These are phyloP conservation scores for Arachnopeziza araneosa DNA, from an alignment of 2,329 filamentous ascomycete genomes.

Conservation along the genomic window DNA sequence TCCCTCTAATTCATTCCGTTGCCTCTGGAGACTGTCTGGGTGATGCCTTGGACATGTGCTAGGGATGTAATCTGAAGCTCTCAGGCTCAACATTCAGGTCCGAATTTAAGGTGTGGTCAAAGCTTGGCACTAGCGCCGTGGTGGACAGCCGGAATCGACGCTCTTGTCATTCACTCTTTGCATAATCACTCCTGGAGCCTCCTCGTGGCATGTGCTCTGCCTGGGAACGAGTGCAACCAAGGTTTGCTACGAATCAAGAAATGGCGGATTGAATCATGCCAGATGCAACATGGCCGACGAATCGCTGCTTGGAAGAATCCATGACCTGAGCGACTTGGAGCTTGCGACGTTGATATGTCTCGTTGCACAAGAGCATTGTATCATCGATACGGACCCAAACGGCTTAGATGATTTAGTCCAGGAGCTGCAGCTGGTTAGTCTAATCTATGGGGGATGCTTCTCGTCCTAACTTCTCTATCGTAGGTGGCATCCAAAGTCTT, in stretches of 20 bases:
- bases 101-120: slow-evolving; percentile 24
- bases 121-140: slow-evolving; percentile 22
- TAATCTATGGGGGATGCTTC: not conserved
- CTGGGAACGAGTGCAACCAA: too few species aligned
- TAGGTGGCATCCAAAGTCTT: slow-evolving; percentile 68
- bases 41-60: slow-evolving; percentile 2
- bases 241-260: not conserved
- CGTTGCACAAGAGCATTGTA: slow-evolving; percentile 77
- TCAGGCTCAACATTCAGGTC: not conserved
- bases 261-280: not conserved
- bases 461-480: not conserved
- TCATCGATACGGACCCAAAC: slow-evolving; percentile 67
- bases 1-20: slow-evolving; percentile 15
- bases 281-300: slow-evolving; percentile 51
- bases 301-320: slow-evolving; percentile 61
- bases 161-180: not conserved
- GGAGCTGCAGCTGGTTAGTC: slow-evolving; percentile 63
- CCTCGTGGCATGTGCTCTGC: too few species aligned
- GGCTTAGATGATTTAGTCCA: slow-evolving; percentile 62
- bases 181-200: too few species aligned
- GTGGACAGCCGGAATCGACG: not conserved
- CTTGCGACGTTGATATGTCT: slow-evolving; percentile 80
- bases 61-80: not conserved
- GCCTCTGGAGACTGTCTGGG: not conserved
- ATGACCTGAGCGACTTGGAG: slow-evolving; percentile 79